Base-by-base conservation (phyloP, 768 basidiomycete species). In the Coprinellus aureogranulatus region DNA sequence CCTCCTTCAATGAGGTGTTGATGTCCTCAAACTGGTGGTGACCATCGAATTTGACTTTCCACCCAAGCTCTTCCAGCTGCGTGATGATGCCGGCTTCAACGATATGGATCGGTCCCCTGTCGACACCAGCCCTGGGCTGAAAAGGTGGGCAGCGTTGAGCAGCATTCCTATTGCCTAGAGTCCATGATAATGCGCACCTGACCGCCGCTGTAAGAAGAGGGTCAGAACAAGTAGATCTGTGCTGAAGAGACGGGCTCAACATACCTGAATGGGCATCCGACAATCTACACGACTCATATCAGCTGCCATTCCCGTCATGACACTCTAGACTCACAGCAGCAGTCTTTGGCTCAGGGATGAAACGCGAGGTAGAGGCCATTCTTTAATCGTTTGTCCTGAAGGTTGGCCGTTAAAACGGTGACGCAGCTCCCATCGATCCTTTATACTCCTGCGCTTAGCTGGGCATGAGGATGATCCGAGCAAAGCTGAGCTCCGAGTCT, bases 181-280 rank as follows among this genome's bases (percentile, higher is more conserved):
- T 44, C 4, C 14, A 6, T 5, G 41, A 22, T 22, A 16, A 44
- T 28, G 67, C 80, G 63, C 63, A 84, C 88, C 76, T 88, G 86
- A 58, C 86, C 86, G 54, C 87, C 88, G 62, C 87, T 88, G 54
- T 54, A 49, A 56, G 31, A 48, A 53, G 46, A 30, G 57, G 44
- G 63, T 34, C 34, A 34, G 34, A 34, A 6, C 34, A 34, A 34
- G 34, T 14, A 34, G 34, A n/a, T n/a, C 14, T 34, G 34, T 34
- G 6, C 14, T 14, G 34, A 14, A 34, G 14, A 34, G 8, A 18
- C 59, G 54, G 57, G 46, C 37, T 44, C 45, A 59, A 61, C 84
- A 69, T 65, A 92, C 94, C 90, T 93, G 81, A 97, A 97, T 16
- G 95, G 95, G 75, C 94, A 97, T 26, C 92, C 94, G 27, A 98